Base-by-base conservation (phyloP, 1,139 yeast genomes). In the Pichia kudriavzevii region DNA sequence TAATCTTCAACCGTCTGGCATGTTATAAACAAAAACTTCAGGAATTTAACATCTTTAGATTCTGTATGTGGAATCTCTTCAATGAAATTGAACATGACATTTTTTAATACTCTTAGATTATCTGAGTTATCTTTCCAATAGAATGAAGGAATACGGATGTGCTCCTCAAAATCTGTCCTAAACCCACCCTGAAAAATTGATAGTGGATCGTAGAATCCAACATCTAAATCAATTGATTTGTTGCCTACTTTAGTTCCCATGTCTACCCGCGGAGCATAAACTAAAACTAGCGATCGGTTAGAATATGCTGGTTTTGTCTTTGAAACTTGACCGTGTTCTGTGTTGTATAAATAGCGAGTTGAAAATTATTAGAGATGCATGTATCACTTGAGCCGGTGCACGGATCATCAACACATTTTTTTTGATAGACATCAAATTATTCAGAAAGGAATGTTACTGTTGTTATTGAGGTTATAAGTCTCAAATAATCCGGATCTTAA, bases 141-240 rank as follows among this genome's bases (percentile, higher is more conserved):
- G 22, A 91, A 61, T 42, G 82, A 82, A 4, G 77, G 72, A 26
- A 88, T 61, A 3, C 85, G 88, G 4, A 83, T 63, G 39, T 71
- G 68, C 11, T 67, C 44, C 26, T 62, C 60, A 17, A 88, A 57
- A 24, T 72, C 78, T 4, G 63, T 57, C 42, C 67, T 56, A n/a
- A 87, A 58, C 31, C 62, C 59, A 6, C 41, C 41, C 1, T 74
- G 69, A 49, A 69, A 81, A 1, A 80, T 72, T 28, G 73, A 72
- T 53, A 83, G 82, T 1, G 97, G 97, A 54, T 91, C 97, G 56
- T 82, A 85, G 56, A 77, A 87, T 8, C 93, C 87, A 4, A 48
- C 52, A 19, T 44, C 35, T 12, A 53, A 31, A 4, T 26, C 26
- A 26, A 41, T 36, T 19, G 25, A 12, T 3, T 14, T 26, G 13